Evolutionary conservation across 495 filamentous ascomycete genomes (phyloP), one percentile per base, ranked within the genome.

Genomic region (Penicillium turbatum): DNA sequence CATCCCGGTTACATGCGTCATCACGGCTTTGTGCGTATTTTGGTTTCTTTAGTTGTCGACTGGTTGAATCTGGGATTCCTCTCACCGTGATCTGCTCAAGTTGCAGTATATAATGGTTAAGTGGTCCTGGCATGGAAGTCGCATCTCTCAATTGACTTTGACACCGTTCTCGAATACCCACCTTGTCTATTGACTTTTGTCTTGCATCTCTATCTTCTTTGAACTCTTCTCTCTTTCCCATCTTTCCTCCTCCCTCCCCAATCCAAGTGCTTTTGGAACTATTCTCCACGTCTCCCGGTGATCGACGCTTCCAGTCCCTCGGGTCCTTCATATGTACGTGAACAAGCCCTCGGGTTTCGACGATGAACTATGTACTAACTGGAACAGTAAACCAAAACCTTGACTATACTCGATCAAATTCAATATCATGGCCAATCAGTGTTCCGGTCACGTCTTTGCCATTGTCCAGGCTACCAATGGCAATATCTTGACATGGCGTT

Each of bases 401-500:
- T n/a, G n/a, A n/a, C n/a, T n/a, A n/a, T n/a, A n/a, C 42, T 16
- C 16, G 6, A 12, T 5, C 27, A 11, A 8, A 26, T 16, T 30
- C 24, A 29, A 10, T 26, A 29, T 15, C 21, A 77, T 77, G 74
- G 72, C 74, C 53, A 77, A 77, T 57, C 70, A 74, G 45, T 77
- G 74, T 56, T 69, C 72, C 40, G 74, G 74, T 50, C 74, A 77
- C 48, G 51, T 60, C 27, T 77, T 76, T 45, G 70, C 67, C 60
- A 75, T 77, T 46, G 62, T 76, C 17, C 74, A 77, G 56, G 67
- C 70, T 11, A 72, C 72, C 32, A 76, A 77, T 57, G 74, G 74
- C 42, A 78, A 75, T 47, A 73, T 78, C 55, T 62, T 78, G 48
- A 73, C 73, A 36, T 78, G 73, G 72, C 72, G 70, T 11, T 78